Evolutionary conservation across 2,329 filamentous ascomycete genomes (phyloP).

Genomic region (Stemphylium vesicarium): DNA sequence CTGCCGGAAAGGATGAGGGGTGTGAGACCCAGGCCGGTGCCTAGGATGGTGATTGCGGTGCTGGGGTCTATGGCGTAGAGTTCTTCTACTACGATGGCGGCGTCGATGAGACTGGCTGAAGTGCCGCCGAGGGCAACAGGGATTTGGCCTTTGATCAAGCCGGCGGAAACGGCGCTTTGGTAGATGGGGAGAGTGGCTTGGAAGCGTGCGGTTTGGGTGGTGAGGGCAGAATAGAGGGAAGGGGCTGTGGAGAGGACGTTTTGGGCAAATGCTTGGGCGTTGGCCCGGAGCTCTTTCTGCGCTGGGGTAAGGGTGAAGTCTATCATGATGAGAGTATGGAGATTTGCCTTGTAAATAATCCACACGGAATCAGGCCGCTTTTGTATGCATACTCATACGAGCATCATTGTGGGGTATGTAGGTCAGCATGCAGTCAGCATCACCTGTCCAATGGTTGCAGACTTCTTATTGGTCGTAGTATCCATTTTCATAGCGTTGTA

Average conservation of each 20-base stretch:
- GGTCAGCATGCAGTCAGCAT: conserved; percentile 1
- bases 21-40: conserved; percentile 59
- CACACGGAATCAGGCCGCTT: background rate
- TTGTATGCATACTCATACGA: background rate
- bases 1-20: conserved; percentile 58
- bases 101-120: conserved; percentile 55
- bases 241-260: conserved; percentile 20
- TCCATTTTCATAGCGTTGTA: too few species aligned
- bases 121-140: conserved; percentile 55
- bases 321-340: background rate
- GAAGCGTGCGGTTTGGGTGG: conserved; percentile 52
- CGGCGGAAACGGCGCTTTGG: conserved; percentile 51
- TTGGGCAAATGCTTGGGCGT: background rate
- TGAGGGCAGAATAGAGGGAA: conserved; percentile 18
- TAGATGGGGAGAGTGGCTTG: conserved; percentile 57
- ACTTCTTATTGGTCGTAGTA: background rate
- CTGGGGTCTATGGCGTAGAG: conserved; percentile 60
- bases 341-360: background rate
- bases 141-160: conserved; percentile 58
- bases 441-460: background rate
- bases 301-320: background rate
- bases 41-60: conserved; percentile 58
- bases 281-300: background rate
- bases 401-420: background rate
- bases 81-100: conserved; percentile 60